Conservation (phyloP, 176 grass and related monocot genomes). For the Carex scoparia region DNA sequence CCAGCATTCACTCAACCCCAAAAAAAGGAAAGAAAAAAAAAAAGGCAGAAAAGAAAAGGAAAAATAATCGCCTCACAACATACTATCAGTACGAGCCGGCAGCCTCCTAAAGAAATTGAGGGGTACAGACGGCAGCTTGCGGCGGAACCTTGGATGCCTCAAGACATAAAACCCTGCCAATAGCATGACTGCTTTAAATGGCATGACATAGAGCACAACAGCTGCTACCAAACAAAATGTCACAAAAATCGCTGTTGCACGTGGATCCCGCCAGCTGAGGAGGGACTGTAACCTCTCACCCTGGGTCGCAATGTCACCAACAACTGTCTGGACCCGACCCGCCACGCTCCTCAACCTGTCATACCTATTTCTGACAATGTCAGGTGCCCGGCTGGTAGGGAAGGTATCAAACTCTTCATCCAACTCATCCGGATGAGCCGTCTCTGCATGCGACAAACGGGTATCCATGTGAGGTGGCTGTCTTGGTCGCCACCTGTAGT, state of each 20-base stretch:
- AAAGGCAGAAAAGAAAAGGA: background rate
- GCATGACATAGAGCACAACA: conserved; percentile 43
- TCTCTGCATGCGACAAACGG: conserved; percentile 36
- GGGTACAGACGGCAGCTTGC: conserved; percentile 47
- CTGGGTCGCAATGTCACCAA: conserved; percentile 41
- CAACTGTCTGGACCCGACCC: conserved; percentile 35
- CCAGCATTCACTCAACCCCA: background rate
- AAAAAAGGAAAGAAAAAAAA: no score
- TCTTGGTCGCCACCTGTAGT: conserved; percentile 44
- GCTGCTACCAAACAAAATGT: conserved; percentile 44
- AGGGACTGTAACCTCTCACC: conserved; percentile 53
- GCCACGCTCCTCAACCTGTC: conserved; percentile 51
- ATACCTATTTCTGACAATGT: conserved; percentile 52
- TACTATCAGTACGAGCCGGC: conserved; percentile 39
- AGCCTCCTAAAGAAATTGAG: conserved; percentile 66
- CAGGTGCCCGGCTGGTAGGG: conserved; percentile 35
- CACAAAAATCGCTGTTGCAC: conserved; percentile 46
- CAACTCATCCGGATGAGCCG: conserved; percentile 38
- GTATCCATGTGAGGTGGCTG: conserved; percentile 54
- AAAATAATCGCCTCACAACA: conserved; percentile 28
- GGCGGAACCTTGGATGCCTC: conserved; percentile 53
- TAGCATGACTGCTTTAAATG: conserved; percentile 35
- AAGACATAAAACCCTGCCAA: conserved; percentile 40
- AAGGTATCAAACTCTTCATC: conserved; percentile 61
- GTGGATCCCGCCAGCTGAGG: conserved; percentile 47